These are phyloP conservation scores for Plenodomus lindquistii DNA, from an alignment of 2,329 filamentous ascomycete genomes.

Conservation along the genomic window DNA sequence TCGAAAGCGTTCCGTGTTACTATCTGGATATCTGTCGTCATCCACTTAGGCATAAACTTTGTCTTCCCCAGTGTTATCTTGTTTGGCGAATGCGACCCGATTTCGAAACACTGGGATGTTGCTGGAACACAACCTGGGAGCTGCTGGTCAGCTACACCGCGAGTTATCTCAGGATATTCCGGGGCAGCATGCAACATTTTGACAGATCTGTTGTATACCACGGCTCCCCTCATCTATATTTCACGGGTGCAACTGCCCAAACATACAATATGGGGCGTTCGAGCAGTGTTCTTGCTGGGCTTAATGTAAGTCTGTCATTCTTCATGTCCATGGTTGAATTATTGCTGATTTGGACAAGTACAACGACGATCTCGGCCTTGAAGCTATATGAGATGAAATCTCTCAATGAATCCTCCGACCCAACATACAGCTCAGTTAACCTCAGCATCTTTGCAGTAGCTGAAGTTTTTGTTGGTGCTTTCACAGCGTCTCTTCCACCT, in stretches of 20 bases:
- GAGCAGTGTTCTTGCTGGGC: conserved; percentile 30
- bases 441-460: conserved; percentile 28
- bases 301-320: conserved; percentile 20
- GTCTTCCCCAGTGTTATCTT: conserved; percentile 27
- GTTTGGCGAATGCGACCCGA: conserved; percentile 27
- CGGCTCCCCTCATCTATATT: conserved; percentile 29
- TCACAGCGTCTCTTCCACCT: conserved; percentile 32
- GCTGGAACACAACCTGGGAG: conserved; percentile 21
- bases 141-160: conserved; percentile 28
- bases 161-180: conserved; percentile 31
- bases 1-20: conserved; percentile 23
- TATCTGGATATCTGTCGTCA: conserved; percentile 24
- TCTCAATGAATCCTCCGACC: conserved; percentile 21
- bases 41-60: conserved; percentile 27
- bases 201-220: conserved; percentile 30
- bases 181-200: conserved; percentile 30
- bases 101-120: conserved; percentile 28
- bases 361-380: conserved; percentile 29
- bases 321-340: neutral
- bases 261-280: conserved; percentile 32
- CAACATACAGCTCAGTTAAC: conserved; percentile 26
- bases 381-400: conserved; percentile 33
- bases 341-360: conserved; percentile 13
- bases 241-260: conserved; percentile 26
- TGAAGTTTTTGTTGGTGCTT: conserved; percentile 32